Base-by-base conservation (phyloP, 495 filamentous ascomycete genomes). In the Neurospora sp. region DNA sequence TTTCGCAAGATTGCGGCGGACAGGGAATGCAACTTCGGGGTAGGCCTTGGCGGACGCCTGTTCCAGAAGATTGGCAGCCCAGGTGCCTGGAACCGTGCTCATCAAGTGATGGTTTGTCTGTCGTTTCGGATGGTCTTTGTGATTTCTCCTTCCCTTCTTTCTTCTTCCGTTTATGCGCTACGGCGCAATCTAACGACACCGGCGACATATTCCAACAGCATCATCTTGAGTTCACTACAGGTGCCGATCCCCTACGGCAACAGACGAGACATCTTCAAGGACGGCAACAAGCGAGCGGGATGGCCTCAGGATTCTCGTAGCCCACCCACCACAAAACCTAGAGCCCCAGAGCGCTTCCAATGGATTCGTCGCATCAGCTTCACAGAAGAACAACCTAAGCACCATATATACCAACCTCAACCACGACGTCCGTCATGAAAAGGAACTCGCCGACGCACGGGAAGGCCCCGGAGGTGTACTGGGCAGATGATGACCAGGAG, bases 1-100 rank as follows among this genome's bases (percentile, higher is more conserved):
- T 73, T 78, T 75, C 70, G 75, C 72, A 72, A 78, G 74, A 78
- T 78, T 78, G 73, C 77, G 38, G 31, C 70, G 74, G 75, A 72
- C 70, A 40, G 75, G 75, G 72, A 75, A 69, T 76, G 72, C 74
- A 75, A 75, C 68, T 70, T 70, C 31, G 45, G n/a, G 41, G 17
- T 40, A 12, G 41, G 70, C 48, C 70, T 71, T 74, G 69, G 70
- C 72, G 72, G 31, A 59, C 70, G 70, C 70, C 27, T 41, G 41
- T 45, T 70, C 69, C 40, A 31, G 53, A 61, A 61, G 22, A 35
- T 69, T 69, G 69, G 27, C 40, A 22, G 59, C 53, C 37, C 16
- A 20, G n/a, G 8, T 65, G 69, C 53, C 40, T 37, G 65, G 69
- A 65, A 17, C 27, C 53, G 14, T 65, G 53, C 53, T 65, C 53